Conservation (phyloP, 257 asterid species). For the Solanum sejunctum region DNA sequence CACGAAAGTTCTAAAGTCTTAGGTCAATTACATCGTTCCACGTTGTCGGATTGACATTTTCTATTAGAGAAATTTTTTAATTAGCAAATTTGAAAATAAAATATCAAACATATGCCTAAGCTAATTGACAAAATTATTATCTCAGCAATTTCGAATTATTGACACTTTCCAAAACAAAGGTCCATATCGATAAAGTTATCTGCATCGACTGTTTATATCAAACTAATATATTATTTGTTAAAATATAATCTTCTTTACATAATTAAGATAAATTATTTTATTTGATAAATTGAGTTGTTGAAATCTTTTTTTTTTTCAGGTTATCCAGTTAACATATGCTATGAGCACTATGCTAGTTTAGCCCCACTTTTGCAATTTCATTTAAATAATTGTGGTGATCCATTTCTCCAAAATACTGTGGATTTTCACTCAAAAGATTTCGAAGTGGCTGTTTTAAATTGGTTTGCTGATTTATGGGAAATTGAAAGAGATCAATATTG, state of each 20-base stretch:
- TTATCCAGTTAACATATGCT: neutral
- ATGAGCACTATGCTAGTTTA: neutral
- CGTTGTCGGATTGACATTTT: neutral
- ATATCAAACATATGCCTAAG: neutral
- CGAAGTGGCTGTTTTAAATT: constrained; percentile 15
- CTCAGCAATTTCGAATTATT: neutral
- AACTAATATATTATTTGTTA: neutral
- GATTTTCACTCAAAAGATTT: constrained; percentile 13
- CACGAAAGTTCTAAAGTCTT: neutral
- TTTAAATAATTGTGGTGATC: constrained; percentile 8
- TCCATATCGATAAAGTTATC: too few relatives aligned
- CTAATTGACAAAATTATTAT: neutral
- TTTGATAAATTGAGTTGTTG: neutral
- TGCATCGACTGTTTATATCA: neutral
- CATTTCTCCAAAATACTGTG: neutral
- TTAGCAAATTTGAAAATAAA: neutral
- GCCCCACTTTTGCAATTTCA: constrained; percentile 6
- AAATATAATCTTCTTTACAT: neutral
- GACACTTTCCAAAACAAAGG: neutral
- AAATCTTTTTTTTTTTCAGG: neutral
- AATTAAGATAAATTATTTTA: neutral
- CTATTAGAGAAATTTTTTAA: neutral
- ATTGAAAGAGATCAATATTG: constrained; percentile 10
- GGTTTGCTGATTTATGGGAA: constrained; percentile 14
- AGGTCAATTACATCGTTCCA: neutral